Percentiles rank a stretch among this genome's conserved stretches.
These are phyloP conservation scores for Russula dissimulans DNA, from an alignment of 768 basidiomycete species.

Conservation along the genomic window DNA sequence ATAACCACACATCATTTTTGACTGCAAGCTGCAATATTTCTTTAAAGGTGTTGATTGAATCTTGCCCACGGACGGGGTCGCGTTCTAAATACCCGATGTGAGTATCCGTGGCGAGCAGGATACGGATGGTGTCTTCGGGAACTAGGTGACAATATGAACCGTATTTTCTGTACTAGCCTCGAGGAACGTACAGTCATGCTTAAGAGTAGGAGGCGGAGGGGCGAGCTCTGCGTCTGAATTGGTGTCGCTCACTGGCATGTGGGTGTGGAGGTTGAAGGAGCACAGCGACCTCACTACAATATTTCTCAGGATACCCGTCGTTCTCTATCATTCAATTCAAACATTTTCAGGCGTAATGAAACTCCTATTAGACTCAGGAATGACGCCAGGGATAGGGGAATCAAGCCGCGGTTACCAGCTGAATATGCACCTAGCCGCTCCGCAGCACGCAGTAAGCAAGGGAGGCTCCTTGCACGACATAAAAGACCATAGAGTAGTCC, in stretches of 20 bases:
- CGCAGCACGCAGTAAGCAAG: too few species aligned
- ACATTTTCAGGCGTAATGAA: too few species aligned
- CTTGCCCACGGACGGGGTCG: conserved; percentile 89
- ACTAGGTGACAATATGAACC: conserved; percentile 25
- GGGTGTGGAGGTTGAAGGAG: too few species aligned
- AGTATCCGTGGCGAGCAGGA: conserved; percentile 91
- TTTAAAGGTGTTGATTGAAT: conserved; percentile 89
- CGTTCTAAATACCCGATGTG: conserved; percentile 93
- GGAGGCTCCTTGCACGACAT: too few species aligned
- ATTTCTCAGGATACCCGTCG: too few species aligned
- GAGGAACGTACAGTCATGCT: conserved; percentile 4
- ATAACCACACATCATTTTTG: conserved; percentile 63
- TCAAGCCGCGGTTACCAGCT: too few species aligned
- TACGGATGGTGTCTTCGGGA: conserved; percentile 61
- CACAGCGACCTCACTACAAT: too few species aligned
- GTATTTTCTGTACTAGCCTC: background rate
- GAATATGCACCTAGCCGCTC: too few species aligned
- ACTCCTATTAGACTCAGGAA: too few species aligned
- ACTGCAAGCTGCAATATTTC: conserved; percentile 90
- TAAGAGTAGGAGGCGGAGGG: conserved; percentile 7
- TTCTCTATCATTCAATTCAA: too few species aligned
- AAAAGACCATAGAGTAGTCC: too few species aligned
- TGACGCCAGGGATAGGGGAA: too few species aligned
- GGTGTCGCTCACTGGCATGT: background rate
- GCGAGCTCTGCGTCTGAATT: background rate